Base-by-base conservation (phyloP, 1,284 basidiomycete species). In the Pyrrhoderma lamaoense region DNA sequence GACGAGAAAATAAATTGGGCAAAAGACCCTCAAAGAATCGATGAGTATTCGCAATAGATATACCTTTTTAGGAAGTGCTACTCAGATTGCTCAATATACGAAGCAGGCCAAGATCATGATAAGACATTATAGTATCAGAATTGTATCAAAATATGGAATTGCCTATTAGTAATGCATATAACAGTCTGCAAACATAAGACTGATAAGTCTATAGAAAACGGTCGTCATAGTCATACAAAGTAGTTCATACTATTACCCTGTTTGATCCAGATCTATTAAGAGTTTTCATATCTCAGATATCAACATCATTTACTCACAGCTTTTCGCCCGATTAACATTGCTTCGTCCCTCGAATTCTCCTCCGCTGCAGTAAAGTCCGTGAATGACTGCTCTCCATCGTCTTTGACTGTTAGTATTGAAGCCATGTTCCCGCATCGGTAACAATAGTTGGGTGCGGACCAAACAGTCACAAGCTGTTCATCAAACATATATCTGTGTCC, bases 401-500 rank as follows among this genome's bases (percentile, higher is more conserved):
- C 84, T 45, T 76, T 72, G 51, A 90, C 76, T 1, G 79, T 85
- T 64, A 86, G 67, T 57, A 92, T 88, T 37, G 79, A 82, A 0
- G 89, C 88, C 70, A 85, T 72, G 56, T 92, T 90, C 38, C 89
- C 88, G 62, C 80, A 84, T 23, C 90, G 77, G 62, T 93, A 93
- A 64, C 89, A 93, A 66, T 93, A 99, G 66, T 99, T 99, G 14
- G 95, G 95, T 23, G 95, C 95, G 1, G 84, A 89, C 96, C 95
- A 99, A 3, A 99, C 95, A 0, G 96, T 99, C 0, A 98, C 95
- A 34, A 99, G 85, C 51, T 83, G 75, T 56, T 89, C 81, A 64
- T 96, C 90, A 61, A 98, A 98, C 93, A 98, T 96, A 68, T 94
- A 87, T 69, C 98, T 98, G 75, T 87, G 96, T 0, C 95, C 95